Percentiles rank a stretch among this genome's conserved stretches.
phyloP scores from a whole-genome alignment of 805 yeast genomes.

The Nakazawaea wickerhamii region DNA sequence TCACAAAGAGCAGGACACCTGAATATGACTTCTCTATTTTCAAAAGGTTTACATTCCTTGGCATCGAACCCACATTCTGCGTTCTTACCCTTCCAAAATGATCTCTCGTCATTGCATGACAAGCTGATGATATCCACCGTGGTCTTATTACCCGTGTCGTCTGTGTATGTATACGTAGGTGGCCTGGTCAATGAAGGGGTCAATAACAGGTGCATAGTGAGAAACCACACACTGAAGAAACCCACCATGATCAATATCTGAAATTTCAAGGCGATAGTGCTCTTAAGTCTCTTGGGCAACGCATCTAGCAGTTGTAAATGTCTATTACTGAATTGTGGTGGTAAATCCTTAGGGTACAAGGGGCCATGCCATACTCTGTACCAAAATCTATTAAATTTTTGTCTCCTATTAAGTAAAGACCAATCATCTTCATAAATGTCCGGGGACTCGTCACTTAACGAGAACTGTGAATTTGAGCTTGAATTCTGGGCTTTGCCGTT shows the following conservation, averaged over 20 bases:
- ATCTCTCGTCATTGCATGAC: conserved; percentile 40
- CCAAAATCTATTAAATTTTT: conserved; percentile 9
- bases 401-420: conserved; percentile 1
- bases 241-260: conserved; percentile 27
- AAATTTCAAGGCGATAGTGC: conserved; percentile 22
- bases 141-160: conserved; percentile 16
- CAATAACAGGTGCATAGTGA: conserved; percentile 31
- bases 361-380: conserved; percentile 54
- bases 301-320: conserved; percentile 31
- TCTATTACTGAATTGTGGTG: conserved; percentile 33
- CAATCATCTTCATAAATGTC: conserved; percentile 2
- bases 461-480: background rate
- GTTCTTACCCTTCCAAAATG: conserved; percentile 73
- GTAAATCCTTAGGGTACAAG: conserved; percentile 35
- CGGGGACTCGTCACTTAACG: background rate
- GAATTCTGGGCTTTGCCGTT: background rate
- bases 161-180: conserved; percentile 25
- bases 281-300: conserved; percentile 35
- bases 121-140: conserved; percentile 34
- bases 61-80: conserved; percentile 73
- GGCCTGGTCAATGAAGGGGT: conserved; percentile 41
- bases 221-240: conserved; percentile 45
- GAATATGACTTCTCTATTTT: conserved; percentile 42
- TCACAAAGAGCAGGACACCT: conserved; percentile 90
- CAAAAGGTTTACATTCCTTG: conserved; percentile 45